Evolutionary conservation across 805 yeast species (phyloP), one percentile per base, ranked within the genome.

Genomic region (Naumovozyma castellii): DNA sequence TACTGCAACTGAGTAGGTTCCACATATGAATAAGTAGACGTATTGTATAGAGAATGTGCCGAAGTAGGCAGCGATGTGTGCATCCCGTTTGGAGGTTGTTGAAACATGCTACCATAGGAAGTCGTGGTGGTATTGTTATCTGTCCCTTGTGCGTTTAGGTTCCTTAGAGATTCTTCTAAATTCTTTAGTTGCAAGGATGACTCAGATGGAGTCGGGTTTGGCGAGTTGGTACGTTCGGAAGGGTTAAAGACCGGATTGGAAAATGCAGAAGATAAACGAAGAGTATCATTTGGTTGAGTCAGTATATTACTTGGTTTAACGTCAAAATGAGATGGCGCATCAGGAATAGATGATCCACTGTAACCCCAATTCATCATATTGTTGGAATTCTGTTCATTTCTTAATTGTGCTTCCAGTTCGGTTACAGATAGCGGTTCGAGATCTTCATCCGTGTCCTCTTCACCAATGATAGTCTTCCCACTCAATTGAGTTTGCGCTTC

Each of bases 331-430:
- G 49, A 37, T 2, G 64, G 63, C 0, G 64, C 61, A 22, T 43
- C 44, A 3, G 61, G 61, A 3, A 52, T 54, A 4, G 63, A 55
- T 9, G 62, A 56, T 2, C 64, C 64, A 45, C 64, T 59, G 37
- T 58, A 59, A 3, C 58, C 55, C 47, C 56, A 43, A 20, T 25
- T 27, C 31, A 6, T 17, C 27, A 6, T 27, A n/a, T 18, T 18
- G 28, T 31, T 39, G 25, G 35, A 19, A 17, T 37, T 12, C 19
- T 14, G 14, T 13, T 19, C 15, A 14, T 28, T 25, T 10, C 39
- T 28, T 19, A 40, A 29, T 30, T 40, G 38, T 17, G 36, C 41
- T 35, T 53, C 55, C 18, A 51, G 33, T 28, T 46, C 53, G 2
- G 43, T 35, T 20, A 49, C 43, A n/a, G 48, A 39, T 8, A 41